Percentiles rank a stretch among this genome's conserved stretches.
phyloP scores from a whole-genome alignment of 192 early-diverging fungal species.

The Backusella australiensis region DNA sequence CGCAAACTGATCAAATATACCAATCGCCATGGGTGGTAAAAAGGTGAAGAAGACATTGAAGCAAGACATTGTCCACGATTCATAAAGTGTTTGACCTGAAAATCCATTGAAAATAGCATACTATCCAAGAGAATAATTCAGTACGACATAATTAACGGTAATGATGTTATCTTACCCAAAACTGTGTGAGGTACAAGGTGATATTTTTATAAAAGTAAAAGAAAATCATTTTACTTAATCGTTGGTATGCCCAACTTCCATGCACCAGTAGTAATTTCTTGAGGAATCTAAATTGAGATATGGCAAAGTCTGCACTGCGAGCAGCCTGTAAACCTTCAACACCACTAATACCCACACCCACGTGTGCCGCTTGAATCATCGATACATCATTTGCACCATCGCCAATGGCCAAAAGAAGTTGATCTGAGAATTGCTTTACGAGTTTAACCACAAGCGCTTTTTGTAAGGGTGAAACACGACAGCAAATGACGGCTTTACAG shows the following conservation, averaged over 20 bases:
- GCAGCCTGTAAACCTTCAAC: constrained; percentile 94
- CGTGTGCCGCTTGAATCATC: constrained; percentile 97
- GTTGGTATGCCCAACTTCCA: constrained; percentile 89
- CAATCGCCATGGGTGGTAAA: constrained; percentile 87
- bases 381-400: constrained; percentile 97
- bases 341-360: constrained; percentile 92
- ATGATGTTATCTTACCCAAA: constrained; percentile 64
- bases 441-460: constrained; percentile 94
- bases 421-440: constrained; percentile 82
- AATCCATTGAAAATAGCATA: constrained; percentile 88
- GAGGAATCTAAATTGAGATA: constrained; percentile 92
- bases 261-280: constrained; percentile 91
- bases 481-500: constrained; percentile 95
- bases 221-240: constrained; percentile 90
- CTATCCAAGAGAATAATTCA: neutral
- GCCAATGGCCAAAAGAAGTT: constrained; percentile 89
- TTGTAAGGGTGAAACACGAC: constrained; percentile 93
- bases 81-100: constrained; percentile 90
- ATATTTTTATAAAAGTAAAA: constrained; percentile 99
- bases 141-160: too few relatives aligned
- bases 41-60: constrained; percentile 93
- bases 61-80: constrained; percentile 88
- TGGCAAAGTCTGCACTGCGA: constrained; percentile 92
- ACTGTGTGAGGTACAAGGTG: constrained; percentile 91
- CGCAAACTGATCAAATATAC: constrained; percentile 91